Evolutionary conservation across 148 eudicot genomes (phyloP), one percentile per base, ranked within the genome.

Genomic region (Chenopodium suecicum): DNA sequence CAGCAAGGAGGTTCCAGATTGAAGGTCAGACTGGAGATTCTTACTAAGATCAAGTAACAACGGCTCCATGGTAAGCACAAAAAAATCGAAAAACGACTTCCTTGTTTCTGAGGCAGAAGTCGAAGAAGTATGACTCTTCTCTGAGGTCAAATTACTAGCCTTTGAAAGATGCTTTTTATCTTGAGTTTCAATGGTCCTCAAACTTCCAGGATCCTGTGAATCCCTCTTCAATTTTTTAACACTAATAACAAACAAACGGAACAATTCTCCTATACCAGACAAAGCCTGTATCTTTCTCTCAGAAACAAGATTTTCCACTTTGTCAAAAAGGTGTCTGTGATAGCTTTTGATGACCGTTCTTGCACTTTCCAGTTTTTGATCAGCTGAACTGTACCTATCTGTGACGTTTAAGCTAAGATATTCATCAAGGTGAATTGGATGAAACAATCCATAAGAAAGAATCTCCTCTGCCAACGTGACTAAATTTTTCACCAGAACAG

Each of bases 271-370:
- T 29, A 89, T 73, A 60, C 93, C 97, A 79, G 81, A 77, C 82
- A 94, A 80, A 76, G 93, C 87, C 50, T 75, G 80, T n/a, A 64
- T 84, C 84, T 90, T 92, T 85, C 87, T 92, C 78, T 89, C 87
- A 19, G 83, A 85, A 67, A 91, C 84, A 74, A 96, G 85, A 75
- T 81, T 86, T 77, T 87, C 91, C 81, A 96, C 80, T 83, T 89
- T 91, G 76, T 92, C 97, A 80, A 96, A 96, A n/a, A 96, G 88
- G 89, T 96, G 97, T 72, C 94, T 90, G 62, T 88, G 95, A 83
- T 92, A 96, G 87, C 99, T 96, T 89, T 90, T 91, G 70, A 92
- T 85, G 9, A 75, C 82, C 54, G 83, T 80, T 82, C 83, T 91
- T 48, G 81, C 82, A 46, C 85, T 92, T 73, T 75, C 85, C 60